phyloP scores from a whole-genome alignment of 2,329 filamentous ascomycete species.

The Trichoderma breve region DNA sequence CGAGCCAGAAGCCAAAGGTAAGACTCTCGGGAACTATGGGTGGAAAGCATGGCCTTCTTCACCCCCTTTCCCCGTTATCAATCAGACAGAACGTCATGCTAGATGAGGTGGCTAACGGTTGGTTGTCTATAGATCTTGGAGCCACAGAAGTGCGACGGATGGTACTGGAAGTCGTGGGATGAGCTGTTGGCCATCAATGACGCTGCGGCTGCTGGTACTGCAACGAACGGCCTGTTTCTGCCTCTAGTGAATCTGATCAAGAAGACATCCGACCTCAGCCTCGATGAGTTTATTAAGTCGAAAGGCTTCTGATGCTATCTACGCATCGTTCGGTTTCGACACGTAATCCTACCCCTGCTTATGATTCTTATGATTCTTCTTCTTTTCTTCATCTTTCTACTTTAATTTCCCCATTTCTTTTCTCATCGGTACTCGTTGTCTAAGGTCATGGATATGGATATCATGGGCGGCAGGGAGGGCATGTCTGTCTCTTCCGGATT shows the following conservation, averaged over 20 bases:
- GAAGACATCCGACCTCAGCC: slow-evolving; percentile 24
- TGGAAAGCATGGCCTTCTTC: background rate
- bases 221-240: background rate
- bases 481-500: background rate
- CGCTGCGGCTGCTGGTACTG: background rate
- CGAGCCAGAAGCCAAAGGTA: slow-evolving; percentile 52
- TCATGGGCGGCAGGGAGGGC: background rate
- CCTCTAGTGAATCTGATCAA: slow-evolving; percentile 22
- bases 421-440: background rate
- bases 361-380: background rate
- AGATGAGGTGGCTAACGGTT: background rate
- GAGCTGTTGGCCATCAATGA: slow-evolving; percentile 37
- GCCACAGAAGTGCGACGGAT: slow-evolving; percentile 50
- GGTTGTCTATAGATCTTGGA: slow-evolving; percentile 38
- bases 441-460: background rate
- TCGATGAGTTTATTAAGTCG: slow-evolving; percentile 20
- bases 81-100: background rate
- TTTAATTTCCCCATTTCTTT: background rate
- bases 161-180: slow-evolving; percentile 49
- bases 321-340: background rate
- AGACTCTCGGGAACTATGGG: background rate
- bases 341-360: background rate
- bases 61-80: background rate
- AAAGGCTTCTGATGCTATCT: background rate
- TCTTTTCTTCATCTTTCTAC: background rate